Percentiles rank a stretch among this genome's conserved stretches.
Conservation (phyloP, 1,284 basidiomycete species). For the Athelia sp. region DNA sequence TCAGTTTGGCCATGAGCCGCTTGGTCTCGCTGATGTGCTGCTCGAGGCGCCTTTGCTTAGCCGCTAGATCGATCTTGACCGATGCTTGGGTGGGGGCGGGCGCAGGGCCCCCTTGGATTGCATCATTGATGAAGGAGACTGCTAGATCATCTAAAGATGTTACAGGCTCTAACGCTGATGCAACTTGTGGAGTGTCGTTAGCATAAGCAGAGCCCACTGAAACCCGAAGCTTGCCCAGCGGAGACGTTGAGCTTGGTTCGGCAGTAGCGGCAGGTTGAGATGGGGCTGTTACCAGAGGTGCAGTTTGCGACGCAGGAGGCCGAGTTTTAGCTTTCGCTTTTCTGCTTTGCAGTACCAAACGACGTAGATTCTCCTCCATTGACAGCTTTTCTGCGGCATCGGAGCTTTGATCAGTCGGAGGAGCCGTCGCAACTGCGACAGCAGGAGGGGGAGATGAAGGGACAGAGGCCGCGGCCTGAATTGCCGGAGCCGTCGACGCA, state of each 20-base stretch:
- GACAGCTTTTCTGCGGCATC: slow-evolving; percentile 16
- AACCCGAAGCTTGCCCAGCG: background rate
- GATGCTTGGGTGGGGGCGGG: slow-evolving; percentile 14
- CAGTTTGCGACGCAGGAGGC: background rate
- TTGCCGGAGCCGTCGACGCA: no score
- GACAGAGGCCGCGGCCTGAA: no score
- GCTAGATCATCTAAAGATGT: slow-evolving; percentile 41
- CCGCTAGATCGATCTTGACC: slow-evolving; percentile 28
- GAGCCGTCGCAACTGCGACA: background rate
- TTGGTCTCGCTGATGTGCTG: slow-evolving; percentile 69
- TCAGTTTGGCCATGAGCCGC: slow-evolving; percentile 54
- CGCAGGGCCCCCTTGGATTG: slow-evolving; percentile 36
- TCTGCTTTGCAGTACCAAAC: slow-evolving; percentile 36
- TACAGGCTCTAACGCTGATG: background rate
- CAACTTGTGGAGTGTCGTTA: background rate
- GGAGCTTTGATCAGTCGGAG: background rate
- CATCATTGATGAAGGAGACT: slow-evolving; percentile 49
- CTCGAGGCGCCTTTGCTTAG: slow-evolving; percentile 53
- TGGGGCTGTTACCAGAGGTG: background rate
- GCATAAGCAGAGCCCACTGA: background rate
- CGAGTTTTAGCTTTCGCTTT: slow-evolving; percentile 17
- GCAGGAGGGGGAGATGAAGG: background rate
- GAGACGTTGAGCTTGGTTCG: slow-evolving; percentile 8
- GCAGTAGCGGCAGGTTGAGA: background rate
- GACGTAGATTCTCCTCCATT: slow-evolving; percentile 35